phyloP scores from a whole-genome alignment of 495 filamentous ascomycete genomes.

The Sporormia fimetaria region DNA sequence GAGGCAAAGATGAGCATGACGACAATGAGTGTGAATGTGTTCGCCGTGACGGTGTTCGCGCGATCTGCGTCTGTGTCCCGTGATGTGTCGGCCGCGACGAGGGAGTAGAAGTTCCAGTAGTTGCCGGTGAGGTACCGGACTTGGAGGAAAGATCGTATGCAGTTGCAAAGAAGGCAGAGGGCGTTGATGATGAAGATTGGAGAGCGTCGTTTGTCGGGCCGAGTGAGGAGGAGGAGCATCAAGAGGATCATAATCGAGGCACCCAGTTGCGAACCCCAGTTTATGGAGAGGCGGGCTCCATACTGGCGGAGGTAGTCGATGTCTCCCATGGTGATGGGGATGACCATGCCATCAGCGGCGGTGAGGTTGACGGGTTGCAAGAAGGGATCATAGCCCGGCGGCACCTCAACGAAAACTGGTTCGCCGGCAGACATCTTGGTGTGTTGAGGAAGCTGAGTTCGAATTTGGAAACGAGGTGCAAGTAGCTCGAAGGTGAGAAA shows the following conservation, averaged over 20 bases:
- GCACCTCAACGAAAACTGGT: too few species aligned
- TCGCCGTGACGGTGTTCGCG: constrained; percentile 41
- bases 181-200: constrained; percentile 54
- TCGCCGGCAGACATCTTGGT: not conserved
- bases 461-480: not conserved
- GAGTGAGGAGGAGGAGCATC: constrained; percentile 53
- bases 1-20: constrained; percentile 51
- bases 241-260: constrained; percentile 57
- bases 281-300: constrained; percentile 48
- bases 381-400: constrained; percentile 8
- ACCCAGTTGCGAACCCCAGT: constrained; percentile 62
- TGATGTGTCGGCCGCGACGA: constrained; percentile 46
- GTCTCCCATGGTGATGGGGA: constrained; percentile 34
- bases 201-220: constrained; percentile 47
- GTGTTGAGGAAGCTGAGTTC: not conserved
- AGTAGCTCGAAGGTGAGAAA: not conserved
- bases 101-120: constrained; percentile 45
- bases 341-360: constrained; percentile 6
- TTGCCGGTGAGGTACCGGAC: constrained; percentile 47
- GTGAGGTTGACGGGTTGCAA: constrained; percentile 14
- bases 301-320: constrained; percentile 42
- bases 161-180: constrained; percentile 48
- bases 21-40: constrained; percentile 46
- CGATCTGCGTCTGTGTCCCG: constrained; percentile 39
- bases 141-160: constrained; percentile 48